Base-by-base conservation (phyloP, 2,329 filamentous ascomycete genomes). In the Penicillium sp. region DNA sequence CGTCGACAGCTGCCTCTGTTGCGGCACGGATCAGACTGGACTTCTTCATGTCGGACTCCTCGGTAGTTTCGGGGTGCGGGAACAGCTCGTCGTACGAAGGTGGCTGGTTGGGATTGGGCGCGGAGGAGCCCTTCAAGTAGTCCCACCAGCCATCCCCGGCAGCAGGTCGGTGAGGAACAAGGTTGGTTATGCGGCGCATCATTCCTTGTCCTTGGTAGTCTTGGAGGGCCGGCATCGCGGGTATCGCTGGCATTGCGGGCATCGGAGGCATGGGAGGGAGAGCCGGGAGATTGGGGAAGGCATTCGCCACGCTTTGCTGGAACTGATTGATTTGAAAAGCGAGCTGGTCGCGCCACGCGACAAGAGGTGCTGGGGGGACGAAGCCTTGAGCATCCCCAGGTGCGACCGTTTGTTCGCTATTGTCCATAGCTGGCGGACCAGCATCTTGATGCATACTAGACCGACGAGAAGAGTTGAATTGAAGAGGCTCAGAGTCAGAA, bases 21-120 rank as follows among this genome's bases (percentile, higher is more conserved):
- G 74, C 75, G 7, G 77, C 77, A 52, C 69, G 71, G 13, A 78
- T 49, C 39, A 75, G 62, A n/a, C 72, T 75, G 10, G 68, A 68
- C 52, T 77, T 77, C 55, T 79, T 78, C 7, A 76, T 63, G 29
- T 74, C 74, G 37, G 65, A 68, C 13, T 60, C 61, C 44, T 77
- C 70, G 52, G 63, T 63, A 31, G 61, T 56, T 32, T 70, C 70
- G 25, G 73, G 68, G 39, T 70, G 68, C 6, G 88, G 89, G 69
- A 86, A 94, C 29, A 94, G 83, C 46, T 92, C 90, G 50, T 91
- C 86, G 61, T 94, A 94, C 0, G 90, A 83, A 10, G 90, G 90
- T 9, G 89, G 89, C 32, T 82, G 78, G 4, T 79, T 76, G 10
- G 82, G 73, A 38, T 74, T 75, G 21, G 73, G 76, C 16, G 75